phyloP scores from a whole-genome alignment of 805 yeast genomes.

The Starmerella bacillaris region DNA sequence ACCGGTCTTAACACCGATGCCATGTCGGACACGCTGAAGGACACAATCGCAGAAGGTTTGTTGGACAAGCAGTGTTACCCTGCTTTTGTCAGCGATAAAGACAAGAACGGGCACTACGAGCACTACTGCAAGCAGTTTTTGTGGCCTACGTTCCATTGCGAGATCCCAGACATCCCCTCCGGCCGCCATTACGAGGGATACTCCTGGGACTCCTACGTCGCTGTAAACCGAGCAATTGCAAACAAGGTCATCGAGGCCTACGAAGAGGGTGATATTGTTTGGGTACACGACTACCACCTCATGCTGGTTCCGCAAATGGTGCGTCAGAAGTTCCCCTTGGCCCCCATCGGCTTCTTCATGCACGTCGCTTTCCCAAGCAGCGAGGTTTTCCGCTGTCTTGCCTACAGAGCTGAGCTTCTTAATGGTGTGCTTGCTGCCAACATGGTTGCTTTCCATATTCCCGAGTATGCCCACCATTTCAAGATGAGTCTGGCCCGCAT shows the following conservation, averaged over 20 bases:
- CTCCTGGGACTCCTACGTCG: constrained; percentile 72
- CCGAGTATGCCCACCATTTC: constrained; percentile 86
- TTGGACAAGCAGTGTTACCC: constrained; percentile 36
- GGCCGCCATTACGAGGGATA: constrained; percentile 90
- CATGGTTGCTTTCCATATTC: constrained; percentile 73
- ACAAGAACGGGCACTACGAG: constrained; percentile 78
- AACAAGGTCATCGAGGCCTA: constrained; percentile 51
- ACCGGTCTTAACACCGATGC: constrained; percentile 80
- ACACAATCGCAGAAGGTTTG: constrained; percentile 31
- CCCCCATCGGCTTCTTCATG: constrained; percentile 76
- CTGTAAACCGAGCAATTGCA: constrained; percentile 63
- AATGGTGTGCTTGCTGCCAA: constrained; percentile 81
- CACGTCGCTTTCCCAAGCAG: constrained; percentile 92
- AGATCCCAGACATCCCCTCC: constrained; percentile 86
- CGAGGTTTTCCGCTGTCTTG: constrained; percentile 86
- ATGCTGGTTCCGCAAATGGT: constrained; percentile 74
- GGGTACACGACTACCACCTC: constrained; percentile 91
- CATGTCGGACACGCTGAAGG: constrained; percentile 39
- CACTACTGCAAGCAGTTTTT: constrained; percentile 84
- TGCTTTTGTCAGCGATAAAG: constrained; percentile 56
- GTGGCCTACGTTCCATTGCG: constrained; percentile 92
- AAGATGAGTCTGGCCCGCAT: constrained; percentile 75
- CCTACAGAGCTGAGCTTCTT: constrained; percentile 60
- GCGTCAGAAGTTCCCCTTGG: constrained; percentile 54
- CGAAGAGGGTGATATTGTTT: constrained; percentile 57